Evolutionary conservation across 345 rosid genomes (phyloP).

Genomic region (Murraya koenigii): DNA sequence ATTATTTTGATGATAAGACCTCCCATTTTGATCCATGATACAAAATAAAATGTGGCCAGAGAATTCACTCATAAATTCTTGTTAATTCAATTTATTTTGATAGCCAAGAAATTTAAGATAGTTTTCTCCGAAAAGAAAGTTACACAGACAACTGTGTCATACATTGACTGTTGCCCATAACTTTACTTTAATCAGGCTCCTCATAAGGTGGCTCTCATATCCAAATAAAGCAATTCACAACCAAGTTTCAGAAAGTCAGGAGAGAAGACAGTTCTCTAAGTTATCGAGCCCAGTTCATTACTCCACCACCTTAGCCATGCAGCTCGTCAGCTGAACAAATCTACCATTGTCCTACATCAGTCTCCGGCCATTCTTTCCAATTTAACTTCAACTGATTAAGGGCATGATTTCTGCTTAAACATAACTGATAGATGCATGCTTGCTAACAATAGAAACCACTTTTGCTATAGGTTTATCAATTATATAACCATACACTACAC

Average conservation of each 20-base stretch:
- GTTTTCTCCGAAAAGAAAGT: background rate
- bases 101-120: background rate
- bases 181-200: background rate
- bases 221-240: background rate
- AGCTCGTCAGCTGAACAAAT: background rate
- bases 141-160: too few relatives aligned
- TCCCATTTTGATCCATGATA: background rate
- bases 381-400: background rate
- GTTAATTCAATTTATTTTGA: background rate
- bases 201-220: background rate
- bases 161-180: background rate
- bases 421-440: background rate
- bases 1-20: background rate
- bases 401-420: background rate
- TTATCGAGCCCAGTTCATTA: background rate
- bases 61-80: background rate
- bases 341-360: background rate
- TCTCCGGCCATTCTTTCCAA: background rate
- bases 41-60: background rate
- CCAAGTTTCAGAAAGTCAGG: background rate
- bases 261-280: background rate
- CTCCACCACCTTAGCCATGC: background rate
- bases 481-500: background rate
- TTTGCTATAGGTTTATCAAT: too few relatives aligned
- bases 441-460: background rate